Evolutionary conservation across 2,329 filamentous ascomycete species (phyloP).

Genomic region (Claviceps pazoutovae): DNA sequence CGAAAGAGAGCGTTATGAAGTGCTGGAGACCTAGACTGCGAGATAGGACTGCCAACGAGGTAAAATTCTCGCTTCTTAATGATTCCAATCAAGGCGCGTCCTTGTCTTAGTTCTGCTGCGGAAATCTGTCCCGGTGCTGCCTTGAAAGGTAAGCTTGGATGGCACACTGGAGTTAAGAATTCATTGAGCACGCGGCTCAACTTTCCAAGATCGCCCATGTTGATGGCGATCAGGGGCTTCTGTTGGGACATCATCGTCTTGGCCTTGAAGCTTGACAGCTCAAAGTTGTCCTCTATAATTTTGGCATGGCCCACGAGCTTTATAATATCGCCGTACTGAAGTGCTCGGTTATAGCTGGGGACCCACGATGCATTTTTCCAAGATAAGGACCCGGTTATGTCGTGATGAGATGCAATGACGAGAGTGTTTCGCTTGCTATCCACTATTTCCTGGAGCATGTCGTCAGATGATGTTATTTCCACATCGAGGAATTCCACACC

Average conservation of each 20-base stretch:
- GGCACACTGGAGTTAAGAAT: conserved; percentile 90
- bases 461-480: conserved; percentile 72
- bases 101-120: conserved; percentile 72
- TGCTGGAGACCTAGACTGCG: conserved; percentile 69
- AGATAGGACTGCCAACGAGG: conserved; percentile 77
- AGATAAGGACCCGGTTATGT: conserved; percentile 62
- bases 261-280: conserved; percentile 66
- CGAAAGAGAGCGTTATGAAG: conserved; percentile 80
- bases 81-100: conserved; percentile 64
- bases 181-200: conserved; percentile 79
- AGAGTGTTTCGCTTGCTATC: conserved; percentile 56
- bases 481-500: conserved; percentile 89
- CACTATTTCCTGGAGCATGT: conserved; percentile 56
- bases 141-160: conserved; percentile 78
- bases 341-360: conserved; percentile 72
- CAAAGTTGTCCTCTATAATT: conserved; percentile 71
- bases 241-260: conserved; percentile 60
- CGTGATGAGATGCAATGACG: conserved; percentile 93
- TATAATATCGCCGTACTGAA: conserved; percentile 84
- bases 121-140: conserved; percentile 90
- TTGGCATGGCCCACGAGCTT: conserved; percentile 81
- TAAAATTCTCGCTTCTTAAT: conserved; percentile 66
- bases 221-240: conserved; percentile 83
- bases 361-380: conserved; percentile 95
- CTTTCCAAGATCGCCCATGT: conserved; percentile 83